Evolutionary conservation across 140 eudicot species (phyloP), one percentile per base, ranked within the genome.

Genomic region (Ambrosia hybrid): DNA sequence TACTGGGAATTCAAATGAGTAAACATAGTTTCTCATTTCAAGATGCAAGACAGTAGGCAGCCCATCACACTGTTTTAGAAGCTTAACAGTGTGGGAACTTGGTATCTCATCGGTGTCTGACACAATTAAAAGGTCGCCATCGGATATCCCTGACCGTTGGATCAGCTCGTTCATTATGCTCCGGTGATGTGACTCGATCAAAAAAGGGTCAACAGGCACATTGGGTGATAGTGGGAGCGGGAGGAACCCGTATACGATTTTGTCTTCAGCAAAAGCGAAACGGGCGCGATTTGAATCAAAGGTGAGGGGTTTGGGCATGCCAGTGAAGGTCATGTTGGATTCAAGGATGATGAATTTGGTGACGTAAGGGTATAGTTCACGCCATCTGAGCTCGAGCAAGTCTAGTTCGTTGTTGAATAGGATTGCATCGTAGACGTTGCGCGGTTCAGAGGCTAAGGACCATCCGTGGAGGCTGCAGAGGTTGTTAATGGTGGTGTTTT

Each of bases 91-190:
- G 76, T 91, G 96, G 1, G 87, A 82, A 68, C 97, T 88, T 9
- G 96, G 96, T 49, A 91, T 91, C 78, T 91, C 97, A 51, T 91
- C 97, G 0, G 88, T 79, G 51, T 86, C 97, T 3, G 97, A 84
- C 75, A 84, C 83, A 0, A 88, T 86, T 12, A 91, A 63, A 15
- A 88, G 89, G 80, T 91, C 97, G 3, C 89, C 97, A 16, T 63
- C 45, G 4, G 85, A 63, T 48, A 89, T 86, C 16, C 89, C 97
- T 6, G 97, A 83, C n/a, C 41, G 73, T 1, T 71, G 85, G 34
- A 91, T 80, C 67, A 91, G 62, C 38, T 61, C 65, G 37, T 88
- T 86, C 97, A 91, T 86, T 1, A 89, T 76, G 13, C 70, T 67
- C 3, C 96, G 85, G 33, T 91, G 97, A 57, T 73, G 82, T 6